A percentile compares a stretch with the other conserved stretches of the same genome.
These are phyloP conservation scores for Lentinus brumalis DNA, from an alignment of 768 basidiomycete species.

Conservation along the genomic window DNA sequence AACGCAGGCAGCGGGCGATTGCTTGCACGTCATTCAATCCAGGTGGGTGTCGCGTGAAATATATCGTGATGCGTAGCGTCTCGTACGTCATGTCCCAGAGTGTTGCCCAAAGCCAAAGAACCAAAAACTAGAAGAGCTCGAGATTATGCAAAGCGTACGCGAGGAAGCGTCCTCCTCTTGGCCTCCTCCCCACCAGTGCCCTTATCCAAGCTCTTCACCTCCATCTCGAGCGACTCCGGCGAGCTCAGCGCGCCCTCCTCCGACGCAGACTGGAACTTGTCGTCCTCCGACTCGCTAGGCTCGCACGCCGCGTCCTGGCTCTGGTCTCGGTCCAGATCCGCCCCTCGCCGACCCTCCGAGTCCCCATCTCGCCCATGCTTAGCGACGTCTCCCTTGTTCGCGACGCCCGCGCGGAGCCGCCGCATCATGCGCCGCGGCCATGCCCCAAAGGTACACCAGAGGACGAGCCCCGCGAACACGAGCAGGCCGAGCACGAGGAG, in stretches of 20 bases:
- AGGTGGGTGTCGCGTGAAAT: neutral
- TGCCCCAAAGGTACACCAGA: constrained; percentile 30
- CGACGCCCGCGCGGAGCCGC: constrained; percentile 11
- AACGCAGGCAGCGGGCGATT: too few species aligned
- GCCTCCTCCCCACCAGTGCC: neutral
- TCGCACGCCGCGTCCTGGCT: neutral
- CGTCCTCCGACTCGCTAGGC: constrained; percentile 1
- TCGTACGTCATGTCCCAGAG: neutral
- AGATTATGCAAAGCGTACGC: constrained; percentile 13
- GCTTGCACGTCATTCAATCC: too few species aligned
- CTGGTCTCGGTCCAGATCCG: neutral
- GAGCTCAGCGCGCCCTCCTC: neutral
- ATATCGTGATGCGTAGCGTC: neutral
- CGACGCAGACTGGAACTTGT: neutral
- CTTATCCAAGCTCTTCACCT: constrained; percentile 10
- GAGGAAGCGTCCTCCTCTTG: neutral
- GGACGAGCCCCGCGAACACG: constrained; percentile 26
- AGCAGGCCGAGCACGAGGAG: constrained; percentile 29
- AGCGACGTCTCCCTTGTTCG: neutral
- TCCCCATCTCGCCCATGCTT: neutral
- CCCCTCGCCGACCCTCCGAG: neutral
- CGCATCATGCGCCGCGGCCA: constrained; percentile 19
- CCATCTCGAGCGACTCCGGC: constrained; percentile 3
- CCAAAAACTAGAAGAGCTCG: neutral
- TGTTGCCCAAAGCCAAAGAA: neutral